Conservation (phyloP, 192 early-diverging fungal species). For the Podochytrium sp. region DNA sequence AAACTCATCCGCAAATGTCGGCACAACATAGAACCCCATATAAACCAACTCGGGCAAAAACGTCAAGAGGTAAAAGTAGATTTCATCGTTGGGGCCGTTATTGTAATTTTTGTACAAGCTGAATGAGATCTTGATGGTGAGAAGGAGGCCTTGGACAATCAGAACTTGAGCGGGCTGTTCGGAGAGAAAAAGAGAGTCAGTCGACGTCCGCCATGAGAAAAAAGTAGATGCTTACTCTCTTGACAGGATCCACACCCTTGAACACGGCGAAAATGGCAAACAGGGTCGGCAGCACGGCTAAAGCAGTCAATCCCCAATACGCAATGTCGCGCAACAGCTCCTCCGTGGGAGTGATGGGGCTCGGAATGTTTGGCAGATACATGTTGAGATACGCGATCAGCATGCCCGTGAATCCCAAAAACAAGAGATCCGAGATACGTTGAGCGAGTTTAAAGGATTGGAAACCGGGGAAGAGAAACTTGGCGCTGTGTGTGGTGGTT, state of each 20-base stretch:
- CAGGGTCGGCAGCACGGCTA: neutral
- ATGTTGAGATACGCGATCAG: neutral
- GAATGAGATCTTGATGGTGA: neutral
- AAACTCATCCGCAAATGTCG: neutral
- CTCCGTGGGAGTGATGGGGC: neutral
- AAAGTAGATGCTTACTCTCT: too few relatives aligned
- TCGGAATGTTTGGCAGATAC: neutral
- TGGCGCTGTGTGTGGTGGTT: too few relatives aligned
- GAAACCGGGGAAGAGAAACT: neutral
- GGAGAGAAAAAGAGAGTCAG: too few relatives aligned
- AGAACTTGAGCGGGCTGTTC: neutral
- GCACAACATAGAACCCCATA: neutral
- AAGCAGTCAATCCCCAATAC: neutral
- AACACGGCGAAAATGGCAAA: neutral
- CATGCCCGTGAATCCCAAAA: neutral
- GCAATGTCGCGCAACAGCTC: neutral
- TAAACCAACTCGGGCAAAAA: neutral
- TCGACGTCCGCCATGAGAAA: too few relatives aligned
- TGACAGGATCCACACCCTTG: neutral
- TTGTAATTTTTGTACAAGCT: neutral
- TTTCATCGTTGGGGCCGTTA: neutral
- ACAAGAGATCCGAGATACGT: neutral
- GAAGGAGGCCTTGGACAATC: neutral
- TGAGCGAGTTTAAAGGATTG: neutral
- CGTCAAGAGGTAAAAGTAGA: neutral